Evolutionary conservation across 208 protist genomes (phyloP).

Genomic region (Kentomonas sorsogonicus): DNA sequence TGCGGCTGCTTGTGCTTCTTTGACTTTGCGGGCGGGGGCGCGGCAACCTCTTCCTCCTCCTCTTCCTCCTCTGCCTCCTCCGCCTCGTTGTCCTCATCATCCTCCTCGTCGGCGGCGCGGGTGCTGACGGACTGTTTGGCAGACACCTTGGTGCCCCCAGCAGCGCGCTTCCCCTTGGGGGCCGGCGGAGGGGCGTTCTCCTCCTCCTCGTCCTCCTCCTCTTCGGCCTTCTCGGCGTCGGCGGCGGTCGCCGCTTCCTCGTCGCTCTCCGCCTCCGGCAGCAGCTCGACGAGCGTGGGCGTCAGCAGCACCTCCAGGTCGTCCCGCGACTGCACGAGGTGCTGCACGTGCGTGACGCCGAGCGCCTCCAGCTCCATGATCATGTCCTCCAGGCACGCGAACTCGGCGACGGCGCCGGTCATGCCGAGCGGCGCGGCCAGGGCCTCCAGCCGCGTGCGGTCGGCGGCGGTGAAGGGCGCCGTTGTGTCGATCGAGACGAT

Average conservation of each 20-base stretch:
- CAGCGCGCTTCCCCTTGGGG: conserved; percentile 3
- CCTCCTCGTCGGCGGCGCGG: conserved; percentile 13
- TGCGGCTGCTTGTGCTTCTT: conserved; percentile 14
- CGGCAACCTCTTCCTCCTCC: conserved; percentile 11
- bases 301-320: conserved; percentile 79
- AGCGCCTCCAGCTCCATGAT: conserved; percentile 55
- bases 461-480: conserved; percentile 50
- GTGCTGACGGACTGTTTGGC: not conserved
- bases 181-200: not conserved
- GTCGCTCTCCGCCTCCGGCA: conserved; percentile 57
- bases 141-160: not conserved
- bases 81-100: conserved; percentile 18
- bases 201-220: conserved; percentile 22
- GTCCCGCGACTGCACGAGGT: conserved; percentile 69
- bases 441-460: conserved; percentile 42
- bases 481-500: conserved; percentile 65
- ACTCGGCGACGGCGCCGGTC: conserved; percentile 44
- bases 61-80: conserved; percentile 20
- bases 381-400: conserved; percentile 60
- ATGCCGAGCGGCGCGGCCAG: conserved; percentile 67
- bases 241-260: conserved; percentile 9
- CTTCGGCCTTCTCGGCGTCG: conserved; percentile 16
- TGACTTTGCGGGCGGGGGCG: conserved; percentile 7
- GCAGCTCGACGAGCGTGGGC: conserved; percentile 73
- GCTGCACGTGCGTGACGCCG: conserved; percentile 50